A percentile compares a stretch with the other conserved stretches of the same genome.
Conservation (phyloP, 306 rosid species). For the Cucurbita pepo region DNA sequence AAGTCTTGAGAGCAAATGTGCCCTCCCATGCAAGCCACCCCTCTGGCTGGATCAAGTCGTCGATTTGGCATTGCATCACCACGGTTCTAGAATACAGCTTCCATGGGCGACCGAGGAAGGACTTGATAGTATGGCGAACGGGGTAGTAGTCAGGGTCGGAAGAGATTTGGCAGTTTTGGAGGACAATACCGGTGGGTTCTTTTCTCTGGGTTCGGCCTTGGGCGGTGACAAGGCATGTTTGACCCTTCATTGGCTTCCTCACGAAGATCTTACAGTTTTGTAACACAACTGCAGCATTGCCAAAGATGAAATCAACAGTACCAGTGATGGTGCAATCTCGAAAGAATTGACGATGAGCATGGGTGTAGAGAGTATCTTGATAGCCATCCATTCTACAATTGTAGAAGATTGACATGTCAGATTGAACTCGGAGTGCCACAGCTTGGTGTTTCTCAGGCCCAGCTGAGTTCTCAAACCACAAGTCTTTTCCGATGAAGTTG, state of each 20-base stretch:
- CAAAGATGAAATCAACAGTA: conserved; percentile 20
- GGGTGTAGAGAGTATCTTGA: conserved; percentile 20
- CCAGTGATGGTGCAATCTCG: conserved; percentile 11
- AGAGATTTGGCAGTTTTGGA: conserved; percentile 37
- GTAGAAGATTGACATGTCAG: conserved; percentile 14
- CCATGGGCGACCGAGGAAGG: conserved; percentile 63
- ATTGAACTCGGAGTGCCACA: conserved; percentile 11
- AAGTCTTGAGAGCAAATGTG: too few species aligned
- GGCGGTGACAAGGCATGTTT: conserved; percentile 39
- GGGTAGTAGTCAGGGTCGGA: conserved; percentile 16
- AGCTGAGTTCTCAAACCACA: conserved; percentile 22
- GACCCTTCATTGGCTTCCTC: conserved; percentile 12
- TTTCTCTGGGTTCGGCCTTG: conserved; percentile 28
- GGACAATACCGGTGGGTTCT: conserved; percentile 18
- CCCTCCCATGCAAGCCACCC: conserved; percentile 22
- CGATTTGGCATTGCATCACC: conserved; percentile 35
- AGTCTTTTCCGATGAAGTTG: conserved; percentile 23
- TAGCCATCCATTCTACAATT: conserved; percentile 14
- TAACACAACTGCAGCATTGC: background rate
- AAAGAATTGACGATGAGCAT: conserved; percentile 16
- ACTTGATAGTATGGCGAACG: background rate
- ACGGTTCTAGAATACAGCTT: conserved; percentile 34
- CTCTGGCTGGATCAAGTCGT: conserved; percentile 15
- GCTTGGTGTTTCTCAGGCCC: conserved; percentile 19
- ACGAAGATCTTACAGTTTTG: conserved; percentile 25